Conservation (phyloP, 2,329 filamentous ascomycete species). For the Fusarium praegraminearum region DNA sequence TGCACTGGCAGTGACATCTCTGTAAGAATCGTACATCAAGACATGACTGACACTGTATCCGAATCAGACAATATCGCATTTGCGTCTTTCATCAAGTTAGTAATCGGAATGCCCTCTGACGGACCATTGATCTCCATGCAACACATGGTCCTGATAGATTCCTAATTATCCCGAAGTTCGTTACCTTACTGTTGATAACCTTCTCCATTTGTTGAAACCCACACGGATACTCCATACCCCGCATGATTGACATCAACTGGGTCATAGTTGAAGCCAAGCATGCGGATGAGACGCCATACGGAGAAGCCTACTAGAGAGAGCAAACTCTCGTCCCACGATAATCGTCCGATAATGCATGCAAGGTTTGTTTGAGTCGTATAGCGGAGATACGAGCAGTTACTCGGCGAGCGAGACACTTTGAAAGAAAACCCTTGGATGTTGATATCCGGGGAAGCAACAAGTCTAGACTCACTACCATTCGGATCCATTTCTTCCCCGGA, state of each 20-base stretch:
- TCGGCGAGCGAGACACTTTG: conserved; percentile 29
- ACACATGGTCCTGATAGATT: conserved; percentile 1
- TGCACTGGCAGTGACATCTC: background rate
- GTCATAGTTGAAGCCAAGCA: conserved; percentile 10
- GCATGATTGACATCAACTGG: conserved; percentile 11
- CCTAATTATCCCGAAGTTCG: conserved; percentile 37
- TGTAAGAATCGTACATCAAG: no score
- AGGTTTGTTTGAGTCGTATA: background rate
- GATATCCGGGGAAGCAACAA: conserved; percentile 6
- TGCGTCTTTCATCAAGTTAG: conserved; percentile 1
- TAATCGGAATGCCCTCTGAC: background rate
- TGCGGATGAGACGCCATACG: conserved; percentile 27
- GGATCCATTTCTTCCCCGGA: conserved; percentile 8
- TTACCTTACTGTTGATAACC: background rate
- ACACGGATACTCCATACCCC: conserved; percentile 27
- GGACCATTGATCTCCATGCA: background rate
- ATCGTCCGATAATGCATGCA: conserved; percentile 21
- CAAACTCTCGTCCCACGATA: background rate
- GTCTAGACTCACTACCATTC: conserved; percentile 15
- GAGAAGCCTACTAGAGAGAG: background rate
- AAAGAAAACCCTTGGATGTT: conserved; percentile 8
- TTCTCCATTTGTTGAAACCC: background rate
- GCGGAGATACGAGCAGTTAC: conserved; percentile 37
- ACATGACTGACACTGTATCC: background rate
- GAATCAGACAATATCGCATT: background rate